Conservation (phyloP, 2,329 filamentous ascomycete species). For the Xylariaceae sp. region DNA sequence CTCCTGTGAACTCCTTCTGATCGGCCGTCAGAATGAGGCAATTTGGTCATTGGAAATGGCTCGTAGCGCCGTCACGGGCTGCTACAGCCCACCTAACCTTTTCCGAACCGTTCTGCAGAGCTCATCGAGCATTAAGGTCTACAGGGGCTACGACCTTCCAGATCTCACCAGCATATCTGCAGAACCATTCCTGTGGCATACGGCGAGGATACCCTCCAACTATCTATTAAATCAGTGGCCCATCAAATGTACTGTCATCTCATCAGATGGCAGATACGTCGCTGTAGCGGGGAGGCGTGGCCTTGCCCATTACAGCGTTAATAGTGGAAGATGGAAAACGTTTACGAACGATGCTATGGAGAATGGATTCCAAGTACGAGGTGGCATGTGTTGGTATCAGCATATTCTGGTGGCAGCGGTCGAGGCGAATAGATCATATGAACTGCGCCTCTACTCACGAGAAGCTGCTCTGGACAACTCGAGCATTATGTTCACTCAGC, state of each 20-base stretch:
- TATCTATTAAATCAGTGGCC: constrained; percentile 95
- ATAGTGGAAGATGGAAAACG: constrained; percentile 92
- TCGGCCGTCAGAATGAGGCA: constrained; percentile 68
- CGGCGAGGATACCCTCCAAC: constrained; percentile 75
- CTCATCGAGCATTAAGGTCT: constrained; percentile 83
- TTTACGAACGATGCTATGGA: constrained; percentile 80
- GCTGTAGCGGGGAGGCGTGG: constrained; percentile 93
- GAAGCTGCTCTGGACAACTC: constrained; percentile 74
- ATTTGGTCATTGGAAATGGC: constrained; percentile 91
- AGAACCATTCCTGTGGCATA: constrained; percentile 93
- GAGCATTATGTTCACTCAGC: constrained; percentile 72
- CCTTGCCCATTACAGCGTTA: constrained; percentile 91
- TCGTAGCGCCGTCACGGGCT: constrained; percentile 87
- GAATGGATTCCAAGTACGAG: constrained; percentile 86
- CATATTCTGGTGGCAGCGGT: constrained; percentile 91
- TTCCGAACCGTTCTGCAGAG: constrained; percentile 87
- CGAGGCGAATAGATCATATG: constrained; percentile 78
- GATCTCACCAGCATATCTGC: constrained; percentile 89
- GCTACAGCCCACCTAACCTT: constrained; percentile 87
- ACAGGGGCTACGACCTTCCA: constrained; percentile 87
- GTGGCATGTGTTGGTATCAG: constrained; percentile 98
- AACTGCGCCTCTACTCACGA: constrained; percentile 89
- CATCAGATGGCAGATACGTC: constrained; percentile 87
- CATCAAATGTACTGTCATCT: constrained; percentile 81
- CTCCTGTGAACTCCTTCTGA: constrained; percentile 79